phyloP scores from a whole-genome alignment of 352 stramenopile species.

The Globisporangium alternatum region DNA sequence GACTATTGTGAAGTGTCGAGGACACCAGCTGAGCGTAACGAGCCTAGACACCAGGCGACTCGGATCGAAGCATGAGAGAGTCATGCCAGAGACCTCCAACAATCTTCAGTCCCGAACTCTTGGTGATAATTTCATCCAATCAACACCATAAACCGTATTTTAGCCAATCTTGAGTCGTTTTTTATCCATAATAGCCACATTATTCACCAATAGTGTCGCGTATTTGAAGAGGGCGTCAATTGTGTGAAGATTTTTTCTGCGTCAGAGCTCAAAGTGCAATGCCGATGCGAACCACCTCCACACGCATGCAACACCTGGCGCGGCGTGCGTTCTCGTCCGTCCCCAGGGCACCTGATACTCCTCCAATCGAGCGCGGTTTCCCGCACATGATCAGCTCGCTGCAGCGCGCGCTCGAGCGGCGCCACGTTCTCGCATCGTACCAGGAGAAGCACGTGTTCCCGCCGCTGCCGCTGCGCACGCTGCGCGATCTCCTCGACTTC shows the following conservation, averaged over 20 bases:
- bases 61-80: no score
- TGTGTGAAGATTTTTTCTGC: not conserved
- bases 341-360: not conserved
- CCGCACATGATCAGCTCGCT: conserved; percentile 3
- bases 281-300: not conserved
- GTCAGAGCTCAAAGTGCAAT: not conserved
- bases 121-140: no score
- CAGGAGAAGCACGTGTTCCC: conserved; percentile 29
- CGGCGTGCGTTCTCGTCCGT: conserved; percentile 2
- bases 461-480: conserved; percentile 17
- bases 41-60: no score
- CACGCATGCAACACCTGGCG: not conserved
- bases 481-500: conserved; percentile 26
- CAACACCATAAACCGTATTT: no score
- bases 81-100: no score
- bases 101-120: no score
- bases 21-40: not conserved
- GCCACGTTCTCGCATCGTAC: conserved; percentile 21
- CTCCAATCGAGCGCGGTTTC: not conserved
- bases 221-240: no score
- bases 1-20: not conserved
- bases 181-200: no score
- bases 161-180: no score
- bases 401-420: conserved; percentile 20
- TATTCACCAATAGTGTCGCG: no score